Evolutionary conservation across 176 grass and related monocot genomes (phyloP), one percentile per base, ranked within the genome.

Genomic region (Rhynchospora tenuis): DNA sequence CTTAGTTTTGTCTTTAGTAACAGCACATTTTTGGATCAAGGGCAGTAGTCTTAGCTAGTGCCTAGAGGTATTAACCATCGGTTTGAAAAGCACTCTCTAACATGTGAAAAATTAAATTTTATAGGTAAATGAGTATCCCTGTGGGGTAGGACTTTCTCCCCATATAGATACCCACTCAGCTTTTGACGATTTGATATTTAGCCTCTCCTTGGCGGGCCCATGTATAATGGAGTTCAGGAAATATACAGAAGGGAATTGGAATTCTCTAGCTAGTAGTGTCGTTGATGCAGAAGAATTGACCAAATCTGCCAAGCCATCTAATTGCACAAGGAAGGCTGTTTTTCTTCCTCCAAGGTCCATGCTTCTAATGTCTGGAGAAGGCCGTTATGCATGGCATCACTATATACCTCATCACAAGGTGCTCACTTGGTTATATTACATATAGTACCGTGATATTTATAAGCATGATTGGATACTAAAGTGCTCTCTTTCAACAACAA

Each of bases 361-460:
- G 84, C 83, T 98, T 85, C 76, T 98, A 78, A 95, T 98, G 91
- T 95, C 95, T 82, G 90, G 92, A 86, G 92, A 98, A 95, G 92
- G 92, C 16, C 85, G 90, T 61, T 98, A 93, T 86, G 92, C 95
- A 56, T 98, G 95, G 95, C 89, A 98, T 90, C 95, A 98, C 87
- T 98, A 98, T 84, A 95, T 98, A 89, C 92, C 91, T 15, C 95
- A 98, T 89, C 95, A 93, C 84, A 98, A 98, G 88, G 95, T 98
- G 24, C 20, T 42, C 12, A 43, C 19, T 38, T 11, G 14, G 20
- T 63, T 61, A 64, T 64, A 42, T 26, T 81, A 59, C 51, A 58
- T 63, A 65, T 46, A 19, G 3, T 81, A 56, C 33, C 15, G 13
- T 11, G 6, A 79, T 42, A n/a, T 42, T 80, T 13, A 59, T 43